Evolutionary conservation across 257 asterid genomes (phyloP).

Genomic region (Rehmannia glutinosa): DNA sequence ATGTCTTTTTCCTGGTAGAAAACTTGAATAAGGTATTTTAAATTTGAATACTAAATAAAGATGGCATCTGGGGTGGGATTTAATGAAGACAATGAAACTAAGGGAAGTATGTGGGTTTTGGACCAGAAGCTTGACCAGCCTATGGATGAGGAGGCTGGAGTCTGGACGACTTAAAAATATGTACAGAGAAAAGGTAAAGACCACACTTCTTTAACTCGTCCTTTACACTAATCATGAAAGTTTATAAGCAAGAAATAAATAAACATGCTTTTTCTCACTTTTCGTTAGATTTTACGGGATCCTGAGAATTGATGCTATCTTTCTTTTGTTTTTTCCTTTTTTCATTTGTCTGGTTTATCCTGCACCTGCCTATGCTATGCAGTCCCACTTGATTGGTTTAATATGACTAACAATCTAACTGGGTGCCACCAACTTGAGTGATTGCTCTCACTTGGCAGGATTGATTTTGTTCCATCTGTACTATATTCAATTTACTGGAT

Average conservation of each 20-base stretch:
- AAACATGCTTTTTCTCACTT: neutral
- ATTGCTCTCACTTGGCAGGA: neutral
- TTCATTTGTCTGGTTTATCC: neutral
- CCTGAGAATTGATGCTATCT: neutral
- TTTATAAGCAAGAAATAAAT: neutral
- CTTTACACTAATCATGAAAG: neutral
- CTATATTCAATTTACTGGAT: neutral
- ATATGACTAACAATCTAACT: neutral
- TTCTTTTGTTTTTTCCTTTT: neutral
- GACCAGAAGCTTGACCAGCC: slow-evolving; percentile 84
- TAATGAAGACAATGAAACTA: slow-evolving; percentile 42
- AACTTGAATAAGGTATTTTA: neutral
- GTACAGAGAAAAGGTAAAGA: slow-evolving; percentile 66
- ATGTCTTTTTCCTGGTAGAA: neutral
- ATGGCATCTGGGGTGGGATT: slow-evolving; percentile 40
- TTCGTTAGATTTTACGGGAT: neutral
- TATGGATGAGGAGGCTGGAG: slow-evolving; percentile 92
- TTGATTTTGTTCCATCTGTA: neutral
- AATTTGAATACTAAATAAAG: neutral
- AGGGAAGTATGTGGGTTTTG: slow-evolving; percentile 70
- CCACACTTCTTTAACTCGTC: neutral
- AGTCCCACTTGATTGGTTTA: neutral
- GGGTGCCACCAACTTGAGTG: neutral
- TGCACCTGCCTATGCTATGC: neutral
- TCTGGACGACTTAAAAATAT: slow-evolving; percentile 70